These are phyloP conservation scores for Globisporangium takayamanum DNA, from an alignment of 352 stramenopile species.

Conservation along the genomic window DNA sequence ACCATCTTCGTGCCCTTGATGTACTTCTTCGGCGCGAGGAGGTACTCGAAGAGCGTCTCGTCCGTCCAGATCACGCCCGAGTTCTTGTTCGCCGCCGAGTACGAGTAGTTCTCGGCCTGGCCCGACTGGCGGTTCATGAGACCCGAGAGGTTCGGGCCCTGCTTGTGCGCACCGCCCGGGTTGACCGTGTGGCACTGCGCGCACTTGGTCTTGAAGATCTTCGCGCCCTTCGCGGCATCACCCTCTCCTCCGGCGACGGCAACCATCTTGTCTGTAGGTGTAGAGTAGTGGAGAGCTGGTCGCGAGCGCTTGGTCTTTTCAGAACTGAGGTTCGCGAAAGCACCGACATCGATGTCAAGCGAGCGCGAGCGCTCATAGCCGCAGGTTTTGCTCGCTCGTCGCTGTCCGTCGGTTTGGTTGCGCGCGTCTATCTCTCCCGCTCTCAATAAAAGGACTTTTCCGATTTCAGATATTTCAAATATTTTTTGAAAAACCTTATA, in stretches of 20 bases:
- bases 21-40: constrained; percentile 99
- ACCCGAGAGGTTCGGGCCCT: constrained; percentile 97
- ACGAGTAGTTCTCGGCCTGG: constrained; percentile 95
- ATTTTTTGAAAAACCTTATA: too few species aligned
- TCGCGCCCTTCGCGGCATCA: constrained; percentile 86
- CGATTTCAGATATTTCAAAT: too few species aligned
- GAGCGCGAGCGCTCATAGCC: neutral
- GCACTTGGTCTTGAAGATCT: constrained; percentile 98
- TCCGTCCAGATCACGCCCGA: constrained; percentile 95
- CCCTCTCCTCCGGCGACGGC: constrained; percentile 30
- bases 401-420: too few species aligned
- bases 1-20: constrained; percentile 99
- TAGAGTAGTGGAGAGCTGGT: neutral
- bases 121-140: constrained; percentile 96
- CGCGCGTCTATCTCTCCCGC: too few species aligned
- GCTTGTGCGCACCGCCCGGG: constrained; percentile 93
- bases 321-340: constrained; percentile 26
- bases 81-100: constrained; percentile 99
- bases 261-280: constrained; percentile 9
- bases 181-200: constrained; percentile 92
- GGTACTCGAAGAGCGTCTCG: constrained; percentile 98
- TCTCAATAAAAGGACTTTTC: too few species aligned
- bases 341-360: neutral
- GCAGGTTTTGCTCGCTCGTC: neutral
- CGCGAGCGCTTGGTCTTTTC: constrained; percentile 32